phyloP scores from a whole-genome alignment of 1,284 basidiomycete species.

The Ganoderma lingzhi region DNA sequence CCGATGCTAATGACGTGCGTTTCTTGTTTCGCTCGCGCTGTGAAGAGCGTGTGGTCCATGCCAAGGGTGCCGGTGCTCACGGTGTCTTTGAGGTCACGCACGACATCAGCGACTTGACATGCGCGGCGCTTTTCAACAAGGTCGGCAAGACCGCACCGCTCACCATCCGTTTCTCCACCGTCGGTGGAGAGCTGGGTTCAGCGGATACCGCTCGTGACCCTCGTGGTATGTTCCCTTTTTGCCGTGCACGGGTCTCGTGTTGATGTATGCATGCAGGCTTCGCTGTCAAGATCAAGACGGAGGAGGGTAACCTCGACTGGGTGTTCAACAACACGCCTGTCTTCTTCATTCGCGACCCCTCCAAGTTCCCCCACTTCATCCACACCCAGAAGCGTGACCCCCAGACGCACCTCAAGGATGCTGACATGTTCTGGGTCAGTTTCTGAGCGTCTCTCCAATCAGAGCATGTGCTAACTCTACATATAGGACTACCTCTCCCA shows the following conservation, averaged over 20 bases:
- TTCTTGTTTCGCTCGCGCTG: not conserved
- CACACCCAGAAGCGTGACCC: constrained; percentile 95
- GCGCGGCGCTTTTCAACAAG: constrained; percentile 73
- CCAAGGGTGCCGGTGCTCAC: constrained; percentile 90
- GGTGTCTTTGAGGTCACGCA: constrained; percentile 92
- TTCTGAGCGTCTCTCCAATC: not conserved
- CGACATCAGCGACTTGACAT: constrained; percentile 83
- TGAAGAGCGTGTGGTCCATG: constrained; percentile 68
- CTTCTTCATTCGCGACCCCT: constrained; percentile 87
- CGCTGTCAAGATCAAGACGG: constrained; percentile 89
- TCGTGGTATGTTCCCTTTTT: constrained; percentile 54
- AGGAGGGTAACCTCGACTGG: constrained; percentile 91
- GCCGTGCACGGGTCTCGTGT: not conserved
- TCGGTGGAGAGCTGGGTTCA: constrained; percentile 88
- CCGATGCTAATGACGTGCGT: not conserved
- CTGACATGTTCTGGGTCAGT: constrained; percentile 82
- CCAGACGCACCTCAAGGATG: constrained; percentile 87
- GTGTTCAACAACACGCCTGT: constrained; percentile 94
- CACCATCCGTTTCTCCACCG: constrained; percentile 89
- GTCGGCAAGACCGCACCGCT: constrained; percentile 76
- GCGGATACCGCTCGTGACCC: constrained; percentile 93
- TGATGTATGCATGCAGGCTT: constrained; percentile 56
- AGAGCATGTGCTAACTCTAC: not conserved
- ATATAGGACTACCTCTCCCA: constrained; percentile 88
- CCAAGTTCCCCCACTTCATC: constrained; percentile 93